Evolutionary conservation across 108 stramenopile species (phyloP), one percentile per base, ranked within the genome.

Genomic region (Thalassiosira profunda): DNA sequence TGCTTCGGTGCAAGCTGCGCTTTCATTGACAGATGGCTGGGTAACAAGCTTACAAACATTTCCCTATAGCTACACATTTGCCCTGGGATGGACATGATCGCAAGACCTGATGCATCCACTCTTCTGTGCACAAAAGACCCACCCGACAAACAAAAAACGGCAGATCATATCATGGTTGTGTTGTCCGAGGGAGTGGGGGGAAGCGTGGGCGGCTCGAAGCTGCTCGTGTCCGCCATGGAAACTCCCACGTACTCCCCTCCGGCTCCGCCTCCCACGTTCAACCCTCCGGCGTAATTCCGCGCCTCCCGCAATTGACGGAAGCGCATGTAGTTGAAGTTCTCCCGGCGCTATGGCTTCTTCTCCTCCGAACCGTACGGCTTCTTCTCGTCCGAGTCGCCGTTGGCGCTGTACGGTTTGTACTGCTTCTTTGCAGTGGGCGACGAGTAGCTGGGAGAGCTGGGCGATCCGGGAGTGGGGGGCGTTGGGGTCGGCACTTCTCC

Each of bases 131-230:
- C n/a, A n/a, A n/a, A n/a, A n/a, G n/a, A n/a, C n/a, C n/a, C n/a
- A n/a, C n/a, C n/a, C n/a, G n/a, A n/a, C n/a, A n/a, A n/a, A n/a
- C n/a, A n/a, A n/a, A n/a, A n/a, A n/a, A n/a, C n/a, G n/a, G n/a
- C n/a, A n/a, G n/a, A 21, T 54, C 42, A 73, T 64, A 64, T 63
- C 55, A 73, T 64, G 21, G 54, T 21, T 25, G 35, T 38, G 26
- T 58, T 81, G 11, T 63, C 79, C 26, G 80, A 66, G 6, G 93
- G 90, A 18, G 87, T 79, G 1, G 93, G 93, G 51, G 93, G 93
- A 35, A 94, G 76, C 0, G 87, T 56, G 9, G 93, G 85, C 4
- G 93, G 93, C 56, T 92, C 87, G 65, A 94, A 94, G 7, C 84
- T 76, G 35, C 84, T 86, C 8, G 86, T 84, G 35, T 79, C 74